These are phyloP conservation scores for Acanthamoeba sp. DNA, from an alignment of 208 protist species.

Conservation along the genomic window DNA sequence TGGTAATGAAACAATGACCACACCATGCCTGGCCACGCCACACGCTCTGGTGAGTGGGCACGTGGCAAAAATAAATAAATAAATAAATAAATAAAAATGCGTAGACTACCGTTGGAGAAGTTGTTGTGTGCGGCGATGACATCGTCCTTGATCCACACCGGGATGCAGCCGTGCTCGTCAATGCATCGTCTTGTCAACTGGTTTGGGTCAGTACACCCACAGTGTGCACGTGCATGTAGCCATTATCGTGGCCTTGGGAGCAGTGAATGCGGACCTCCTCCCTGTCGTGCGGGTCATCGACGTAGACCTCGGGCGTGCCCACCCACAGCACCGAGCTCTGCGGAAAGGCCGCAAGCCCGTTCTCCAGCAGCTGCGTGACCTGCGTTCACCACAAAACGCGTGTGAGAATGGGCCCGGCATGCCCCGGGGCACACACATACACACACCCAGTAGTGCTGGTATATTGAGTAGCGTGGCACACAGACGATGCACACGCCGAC, in stretches of 20 bases:
- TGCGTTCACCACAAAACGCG: background rate
- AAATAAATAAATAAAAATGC: no score
- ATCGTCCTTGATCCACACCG: conserved; percentile 43
- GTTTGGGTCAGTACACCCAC: no score
- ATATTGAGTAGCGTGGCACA: no score
- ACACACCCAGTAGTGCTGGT: no score
- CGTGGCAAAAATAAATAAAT: no score
- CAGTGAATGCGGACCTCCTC: background rate
- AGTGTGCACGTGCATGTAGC: no score
- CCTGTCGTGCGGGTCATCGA: conserved; percentile 12
- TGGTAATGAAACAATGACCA: conserved; percentile 65
- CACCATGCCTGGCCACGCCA: conserved; percentile 4
- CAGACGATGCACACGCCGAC: no score
- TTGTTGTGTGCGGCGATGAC: conserved; percentile 36
- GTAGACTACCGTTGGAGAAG: conserved; percentile 14
- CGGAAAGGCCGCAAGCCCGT: conserved; percentile 7
- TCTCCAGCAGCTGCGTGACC: conserved; percentile 50
- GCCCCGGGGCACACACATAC: no score
- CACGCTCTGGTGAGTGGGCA: background rate
- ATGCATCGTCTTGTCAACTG: conserved; percentile 40
- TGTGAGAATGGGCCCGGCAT: no score
- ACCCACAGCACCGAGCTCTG: conserved; percentile 55
- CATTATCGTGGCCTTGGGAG: background rate
- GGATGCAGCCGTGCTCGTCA: conserved; percentile 35
- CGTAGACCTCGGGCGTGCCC: conserved; percentile 45